phyloP scores from a whole-genome alignment of 2,329 filamentous ascomycete species.

The Fusarium verrucosum region DNA sequence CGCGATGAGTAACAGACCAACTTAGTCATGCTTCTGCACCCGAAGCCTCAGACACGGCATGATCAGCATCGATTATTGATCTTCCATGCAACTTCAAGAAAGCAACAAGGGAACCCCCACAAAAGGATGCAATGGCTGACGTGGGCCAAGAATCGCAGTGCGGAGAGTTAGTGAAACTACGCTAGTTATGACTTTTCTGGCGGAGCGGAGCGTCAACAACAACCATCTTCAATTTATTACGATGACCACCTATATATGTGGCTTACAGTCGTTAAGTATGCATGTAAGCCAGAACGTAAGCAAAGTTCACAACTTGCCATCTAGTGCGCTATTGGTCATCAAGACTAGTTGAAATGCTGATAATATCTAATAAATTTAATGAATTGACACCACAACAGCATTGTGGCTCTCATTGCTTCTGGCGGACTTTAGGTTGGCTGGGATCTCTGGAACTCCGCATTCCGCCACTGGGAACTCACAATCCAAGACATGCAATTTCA shows the following conservation, averaged over 20 bases:
- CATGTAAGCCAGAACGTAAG: neutral
- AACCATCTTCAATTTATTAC: too few relatives aligned
- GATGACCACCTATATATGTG: too few relatives aligned
- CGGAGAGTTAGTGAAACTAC: too few relatives aligned
- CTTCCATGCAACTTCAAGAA: fast-evolving
- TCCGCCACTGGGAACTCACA: neutral
- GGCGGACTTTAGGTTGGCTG: neutral
- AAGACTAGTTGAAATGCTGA: too few relatives aligned
- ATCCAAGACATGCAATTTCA: fast-evolving
- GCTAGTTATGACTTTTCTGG: too few relatives aligned
- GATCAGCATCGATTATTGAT: neutral
- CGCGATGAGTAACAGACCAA: too few relatives aligned
- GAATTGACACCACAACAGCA: neutral
- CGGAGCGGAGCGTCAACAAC: neutral
- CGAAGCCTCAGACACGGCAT: too few relatives aligned
- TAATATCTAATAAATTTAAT: too few relatives aligned
- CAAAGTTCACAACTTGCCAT: neutral
- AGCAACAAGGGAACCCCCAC: fast-evolving
- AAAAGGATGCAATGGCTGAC: neutral
- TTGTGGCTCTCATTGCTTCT: neutral
- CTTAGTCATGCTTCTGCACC: too few relatives aligned
- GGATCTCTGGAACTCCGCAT: neutral
- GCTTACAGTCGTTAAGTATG: neutral
- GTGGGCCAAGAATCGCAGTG: neutral
- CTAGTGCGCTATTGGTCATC: neutral